These are phyloP conservation scores for Cenchrus fungigraminus DNA, from an alignment of 176 grass and related monocot species.

Conservation along the genomic window DNA sequence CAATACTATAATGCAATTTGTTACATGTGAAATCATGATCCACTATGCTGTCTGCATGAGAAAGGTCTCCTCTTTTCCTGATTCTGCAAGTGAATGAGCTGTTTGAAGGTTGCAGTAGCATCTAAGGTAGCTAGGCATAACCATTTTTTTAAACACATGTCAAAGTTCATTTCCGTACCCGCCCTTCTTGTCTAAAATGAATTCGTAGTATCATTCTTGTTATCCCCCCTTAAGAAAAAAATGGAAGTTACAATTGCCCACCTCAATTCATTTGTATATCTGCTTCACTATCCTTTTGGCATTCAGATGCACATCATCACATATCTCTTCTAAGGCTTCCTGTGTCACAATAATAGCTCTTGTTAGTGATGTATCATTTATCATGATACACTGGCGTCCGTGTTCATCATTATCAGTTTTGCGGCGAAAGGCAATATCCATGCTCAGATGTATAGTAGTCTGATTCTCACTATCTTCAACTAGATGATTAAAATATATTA, in stretches of 20 bases:
- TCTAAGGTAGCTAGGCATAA: neutral
- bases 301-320: neutral
- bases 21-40: neutral
- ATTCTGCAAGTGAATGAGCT: neutral
- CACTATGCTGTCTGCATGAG: neutral
- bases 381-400: neutral
- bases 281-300: neutral
- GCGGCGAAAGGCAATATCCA: neutral
- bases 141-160: neutral
- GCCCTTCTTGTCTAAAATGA: neutral
- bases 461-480: neutral
- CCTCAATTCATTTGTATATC: neutral
- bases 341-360: neutral
- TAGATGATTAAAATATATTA: neutral
- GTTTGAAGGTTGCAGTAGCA: neutral
- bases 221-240: neutral
- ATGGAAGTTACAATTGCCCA: neutral
- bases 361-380: neutral
- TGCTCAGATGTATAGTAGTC: neutral
- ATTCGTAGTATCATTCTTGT: neutral
- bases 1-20: neutral
- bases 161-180: neutral
- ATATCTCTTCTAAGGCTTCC: neutral
- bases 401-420: neutral
- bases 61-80: neutral